Evolutionary conservation across 345 rosid species (phyloP).

Genomic region (Populus euphratica): DNA sequence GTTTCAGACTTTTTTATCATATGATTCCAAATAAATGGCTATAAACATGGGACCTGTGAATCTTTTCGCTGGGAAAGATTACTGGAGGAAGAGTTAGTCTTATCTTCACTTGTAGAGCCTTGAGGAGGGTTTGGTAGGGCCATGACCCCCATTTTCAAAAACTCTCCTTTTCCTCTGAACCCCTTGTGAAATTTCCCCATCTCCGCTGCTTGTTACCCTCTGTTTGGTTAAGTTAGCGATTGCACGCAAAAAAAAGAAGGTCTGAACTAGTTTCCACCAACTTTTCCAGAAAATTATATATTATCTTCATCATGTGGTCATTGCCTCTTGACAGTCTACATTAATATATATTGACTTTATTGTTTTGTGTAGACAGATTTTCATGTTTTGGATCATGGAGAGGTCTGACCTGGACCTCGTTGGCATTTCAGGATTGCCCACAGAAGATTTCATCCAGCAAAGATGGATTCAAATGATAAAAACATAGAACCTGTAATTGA

Average conservation of each 20-base stretch:
- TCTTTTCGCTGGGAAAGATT: neutral
- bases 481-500: slow-evolving; percentile 40
- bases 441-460: slow-evolving; percentile 26
- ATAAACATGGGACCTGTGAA: neutral
- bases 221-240: neutral
- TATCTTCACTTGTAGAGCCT: neutral
- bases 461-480: slow-evolving; percentile 53
- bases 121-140: no score
- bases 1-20: no score
- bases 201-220: neutral
- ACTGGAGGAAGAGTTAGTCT: neutral
- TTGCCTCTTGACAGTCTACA: neutral
- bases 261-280: neutral
- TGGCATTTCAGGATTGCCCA: slow-evolving; percentile 32
- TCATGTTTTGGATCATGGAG: slow-evolving; percentile 15
- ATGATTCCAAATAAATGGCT: no score
- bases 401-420: slow-evolving; percentile 19
- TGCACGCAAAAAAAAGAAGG: neutral
- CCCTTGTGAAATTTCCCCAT: neutral
- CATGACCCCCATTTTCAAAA: no score
- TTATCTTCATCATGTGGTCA: neutral
- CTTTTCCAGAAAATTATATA: neutral
- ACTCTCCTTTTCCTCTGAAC: neutral
- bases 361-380: slow-evolving; percentile 10
- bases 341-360: neutral